Evolutionary conservation across 192 early-diverging fungal genomes (phyloP).

Genomic region (Kappamyces sp.): DNA sequence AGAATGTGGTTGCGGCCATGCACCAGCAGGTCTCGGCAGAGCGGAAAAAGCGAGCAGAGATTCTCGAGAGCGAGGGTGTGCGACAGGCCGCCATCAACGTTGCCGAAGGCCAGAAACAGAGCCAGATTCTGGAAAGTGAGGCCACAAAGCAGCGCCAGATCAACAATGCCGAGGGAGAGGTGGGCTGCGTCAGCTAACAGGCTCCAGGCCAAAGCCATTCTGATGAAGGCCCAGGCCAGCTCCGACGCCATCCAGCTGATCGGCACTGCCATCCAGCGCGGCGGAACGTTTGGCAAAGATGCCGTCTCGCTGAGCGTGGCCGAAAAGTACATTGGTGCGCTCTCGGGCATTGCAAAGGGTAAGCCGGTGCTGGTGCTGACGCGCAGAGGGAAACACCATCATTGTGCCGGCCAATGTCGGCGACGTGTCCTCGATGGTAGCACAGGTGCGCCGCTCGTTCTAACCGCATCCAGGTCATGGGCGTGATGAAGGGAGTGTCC

Average conservation of each 20-base stretch:
- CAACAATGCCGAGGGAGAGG: conserved; percentile 73
- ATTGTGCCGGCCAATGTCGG: conserved; percentile 78
- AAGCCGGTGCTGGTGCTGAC: too few species aligned
- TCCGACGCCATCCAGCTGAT: conserved; percentile 75
- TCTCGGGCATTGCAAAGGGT: conserved; percentile 79
- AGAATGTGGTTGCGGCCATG: conserved; percentile 93
- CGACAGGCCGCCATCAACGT: conserved; percentile 93
- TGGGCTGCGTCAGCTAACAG: background rate
- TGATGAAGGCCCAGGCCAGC: conserved; percentile 74
- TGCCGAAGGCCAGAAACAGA: conserved; percentile 89
- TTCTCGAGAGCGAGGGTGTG: conserved; percentile 56
- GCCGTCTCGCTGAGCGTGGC: conserved; percentile 88
- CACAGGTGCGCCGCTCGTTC: conserved; percentile 50
- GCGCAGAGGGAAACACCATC: conserved; percentile 70
- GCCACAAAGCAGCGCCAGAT: conserved; percentile 85
- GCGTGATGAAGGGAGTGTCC: too few species aligned
- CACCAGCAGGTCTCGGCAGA: conserved; percentile 97
- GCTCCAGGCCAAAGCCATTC: conserved; percentile 54
- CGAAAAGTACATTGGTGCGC: conserved; percentile 94
- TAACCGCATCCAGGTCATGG: too few species aligned
- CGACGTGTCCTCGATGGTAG: conserved; percentile 84
- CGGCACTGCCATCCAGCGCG: conserved; percentile 61
- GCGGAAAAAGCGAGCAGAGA: conserved; percentile 92
- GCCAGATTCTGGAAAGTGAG: conserved; percentile 89
- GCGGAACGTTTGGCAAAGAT: conserved; percentile 56